Conservation (phyloP, 306 rosid genomes). For the Pyrus pyrifolia region DNA sequence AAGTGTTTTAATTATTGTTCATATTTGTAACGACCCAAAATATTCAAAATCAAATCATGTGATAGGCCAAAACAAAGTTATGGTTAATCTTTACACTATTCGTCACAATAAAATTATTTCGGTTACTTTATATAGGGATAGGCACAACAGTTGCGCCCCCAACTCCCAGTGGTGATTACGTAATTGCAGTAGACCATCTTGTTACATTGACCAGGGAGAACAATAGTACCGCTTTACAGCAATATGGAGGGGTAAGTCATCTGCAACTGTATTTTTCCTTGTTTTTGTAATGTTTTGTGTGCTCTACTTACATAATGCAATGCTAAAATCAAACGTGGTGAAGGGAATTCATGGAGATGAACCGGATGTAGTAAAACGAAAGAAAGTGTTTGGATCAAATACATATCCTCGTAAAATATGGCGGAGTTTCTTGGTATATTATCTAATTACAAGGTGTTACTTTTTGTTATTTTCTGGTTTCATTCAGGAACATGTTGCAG, state of each 20-base stretch:
- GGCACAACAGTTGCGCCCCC: constrained; percentile 38
- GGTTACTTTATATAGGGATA: constrained; percentile 15
- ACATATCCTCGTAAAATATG: constrained; percentile 94
- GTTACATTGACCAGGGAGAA: constrained; percentile 70
- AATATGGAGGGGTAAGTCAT: constrained; percentile 72
- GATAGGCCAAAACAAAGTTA: too few species aligned
- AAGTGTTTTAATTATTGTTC: too few species aligned
- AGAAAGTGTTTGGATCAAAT: constrained; percentile 76
- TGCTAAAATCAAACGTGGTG: constrained; percentile 47
- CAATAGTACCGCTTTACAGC: constrained; percentile 42
- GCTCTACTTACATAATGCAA: neutral
- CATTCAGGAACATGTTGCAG: neutral
- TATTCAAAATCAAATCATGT: too few species aligned
- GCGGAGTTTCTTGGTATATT: constrained; percentile 64
- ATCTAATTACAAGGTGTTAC: neutral
- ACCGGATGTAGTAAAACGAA: constrained; percentile 46
- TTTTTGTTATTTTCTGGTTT: neutral
- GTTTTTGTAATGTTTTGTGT: neutral
- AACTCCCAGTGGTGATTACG: constrained; percentile 44
- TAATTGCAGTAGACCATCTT: constrained; percentile 58
- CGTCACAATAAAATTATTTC: too few species aligned
- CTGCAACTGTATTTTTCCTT: neutral
- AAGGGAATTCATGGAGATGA: constrained; percentile 69
- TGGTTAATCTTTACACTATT: too few species aligned
- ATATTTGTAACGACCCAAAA: too few species aligned